Conservation (phyloP, 208 protist species). For the Strigomonas galati region DNA sequence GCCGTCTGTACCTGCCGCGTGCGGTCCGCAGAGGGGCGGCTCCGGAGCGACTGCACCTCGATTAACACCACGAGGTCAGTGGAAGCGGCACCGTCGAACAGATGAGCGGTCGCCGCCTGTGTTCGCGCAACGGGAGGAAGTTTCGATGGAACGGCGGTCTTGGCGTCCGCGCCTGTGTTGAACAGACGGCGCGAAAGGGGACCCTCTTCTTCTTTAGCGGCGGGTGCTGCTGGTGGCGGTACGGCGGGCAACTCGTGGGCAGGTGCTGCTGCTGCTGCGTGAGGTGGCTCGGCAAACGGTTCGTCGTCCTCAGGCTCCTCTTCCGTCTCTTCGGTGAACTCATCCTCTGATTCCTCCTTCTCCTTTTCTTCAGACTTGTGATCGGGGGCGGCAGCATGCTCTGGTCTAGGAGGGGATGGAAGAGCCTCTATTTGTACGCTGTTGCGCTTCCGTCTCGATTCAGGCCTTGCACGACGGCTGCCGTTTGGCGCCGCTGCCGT, state of each 20-base stretch:
- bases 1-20: constrained; percentile 13
- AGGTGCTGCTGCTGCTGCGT: too few relatives aligned
- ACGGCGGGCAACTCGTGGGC: too few relatives aligned
- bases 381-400: not conserved
- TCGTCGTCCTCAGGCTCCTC: not conserved
- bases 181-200: not conserved
- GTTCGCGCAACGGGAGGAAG: not conserved
- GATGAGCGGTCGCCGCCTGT: constrained; percentile 17
- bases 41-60: constrained; percentile 24
- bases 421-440: too few relatives aligned
- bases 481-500: too few relatives aligned
- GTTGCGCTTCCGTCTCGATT: too few relatives aligned
- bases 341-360: not conserved
- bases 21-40: constrained; percentile 8
- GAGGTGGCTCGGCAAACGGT: too few relatives aligned
- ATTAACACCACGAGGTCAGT: constrained; percentile 21
- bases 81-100: constrained; percentile 39
- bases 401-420: too few relatives aligned
- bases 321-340: not conserved
- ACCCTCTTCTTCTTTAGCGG: not conserved
- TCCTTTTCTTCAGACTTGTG: not conserved
- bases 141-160: not conserved
- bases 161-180: not conserved
- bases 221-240: too few relatives aligned
- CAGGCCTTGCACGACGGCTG: not conserved